phyloP scores from a whole-genome alignment of 1,139 yeast species.

The Taphrina betulina region DNA sequence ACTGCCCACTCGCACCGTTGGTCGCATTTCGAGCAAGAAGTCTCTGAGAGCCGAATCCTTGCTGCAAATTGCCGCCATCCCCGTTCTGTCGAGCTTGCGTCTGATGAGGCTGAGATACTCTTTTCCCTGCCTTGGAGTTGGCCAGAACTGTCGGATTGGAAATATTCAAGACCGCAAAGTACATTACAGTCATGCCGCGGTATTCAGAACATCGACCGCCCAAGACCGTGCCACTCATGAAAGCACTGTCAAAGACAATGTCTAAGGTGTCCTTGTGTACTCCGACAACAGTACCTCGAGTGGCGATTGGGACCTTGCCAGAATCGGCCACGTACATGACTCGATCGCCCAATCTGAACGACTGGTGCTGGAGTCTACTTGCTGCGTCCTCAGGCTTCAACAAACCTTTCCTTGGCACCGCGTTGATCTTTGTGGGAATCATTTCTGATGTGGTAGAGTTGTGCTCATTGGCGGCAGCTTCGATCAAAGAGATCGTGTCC shows the following conservation, averaged over 20 bases:
- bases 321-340: conserved; percentile 80
- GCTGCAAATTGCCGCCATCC: background rate
- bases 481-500: conserved; percentile 66
- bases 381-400: conserved; percentile 73
- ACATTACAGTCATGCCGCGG: conserved; percentile 81
- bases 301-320: conserved; percentile 84
- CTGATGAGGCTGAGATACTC: background rate
- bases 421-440: conserved; percentile 61
- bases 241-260: conserved; percentile 77
- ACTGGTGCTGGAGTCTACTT: conserved; percentile 70
- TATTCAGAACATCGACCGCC: conserved; percentile 73
- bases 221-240: conserved; percentile 77
- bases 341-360: conserved; percentile 83
- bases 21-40: conserved; percentile 20
- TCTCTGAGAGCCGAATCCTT: background rate
- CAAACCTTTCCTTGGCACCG: conserved; percentile 83
- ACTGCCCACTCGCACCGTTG: conserved; percentile 2
- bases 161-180: conserved; percentile 76
- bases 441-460: conserved; percentile 48
- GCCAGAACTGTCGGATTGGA: conserved; percentile 49
- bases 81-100: background rate
- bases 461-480: conserved; percentile 57
- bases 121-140: conserved; percentile 32
- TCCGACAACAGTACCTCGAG: conserved; percentile 89
- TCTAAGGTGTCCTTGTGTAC: conserved; percentile 59